phyloP scores from a whole-genome alignment of 2,329 filamentous ascomycete genomes.

The Blastomyces parvus region DNA sequence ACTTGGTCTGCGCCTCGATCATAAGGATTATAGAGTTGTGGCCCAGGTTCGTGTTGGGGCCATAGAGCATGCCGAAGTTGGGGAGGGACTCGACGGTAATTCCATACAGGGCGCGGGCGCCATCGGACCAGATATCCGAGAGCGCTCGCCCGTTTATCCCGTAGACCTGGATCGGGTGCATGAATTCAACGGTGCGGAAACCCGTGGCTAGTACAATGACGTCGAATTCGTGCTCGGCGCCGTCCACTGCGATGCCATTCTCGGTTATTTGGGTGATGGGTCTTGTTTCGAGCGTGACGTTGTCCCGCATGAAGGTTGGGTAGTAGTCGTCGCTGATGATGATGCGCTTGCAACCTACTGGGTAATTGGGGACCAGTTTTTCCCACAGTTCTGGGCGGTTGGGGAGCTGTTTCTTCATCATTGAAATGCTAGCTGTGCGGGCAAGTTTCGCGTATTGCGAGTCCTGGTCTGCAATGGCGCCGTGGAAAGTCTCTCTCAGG shows the following conservation, averaged over 20 bases:
- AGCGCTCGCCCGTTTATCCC: constrained; percentile 39
- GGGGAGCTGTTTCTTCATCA: constrained; percentile 41
- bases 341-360: constrained; percentile 46
- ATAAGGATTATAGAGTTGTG: constrained; percentile 53
- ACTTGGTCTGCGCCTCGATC: constrained; percentile 50
- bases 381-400: constrained; percentile 44
- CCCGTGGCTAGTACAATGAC: constrained; percentile 51
- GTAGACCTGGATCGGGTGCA: constrained; percentile 47
- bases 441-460: constrained; percentile 36
- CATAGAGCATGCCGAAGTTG: constrained; percentile 51
- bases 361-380: constrained; percentile 46
- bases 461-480: constrained; percentile 34
- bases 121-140: constrained; percentile 43
- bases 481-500: constrained; percentile 42
- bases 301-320: constrained; percentile 38
- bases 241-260: constrained; percentile 40
- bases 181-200: constrained; percentile 50
- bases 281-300: constrained; percentile 45
- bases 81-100: constrained; percentile 44
- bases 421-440: constrained; percentile 26
- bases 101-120: constrained; percentile 44
- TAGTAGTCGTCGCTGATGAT: constrained; percentile 50
- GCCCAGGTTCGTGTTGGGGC: constrained; percentile 48
- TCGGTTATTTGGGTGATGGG: constrained; percentile 40
- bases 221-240: constrained; percentile 41